Conservation (phyloP, 2,329 filamentous ascomycete genomes). For the Sarocladiaceae sp. region DNA sequence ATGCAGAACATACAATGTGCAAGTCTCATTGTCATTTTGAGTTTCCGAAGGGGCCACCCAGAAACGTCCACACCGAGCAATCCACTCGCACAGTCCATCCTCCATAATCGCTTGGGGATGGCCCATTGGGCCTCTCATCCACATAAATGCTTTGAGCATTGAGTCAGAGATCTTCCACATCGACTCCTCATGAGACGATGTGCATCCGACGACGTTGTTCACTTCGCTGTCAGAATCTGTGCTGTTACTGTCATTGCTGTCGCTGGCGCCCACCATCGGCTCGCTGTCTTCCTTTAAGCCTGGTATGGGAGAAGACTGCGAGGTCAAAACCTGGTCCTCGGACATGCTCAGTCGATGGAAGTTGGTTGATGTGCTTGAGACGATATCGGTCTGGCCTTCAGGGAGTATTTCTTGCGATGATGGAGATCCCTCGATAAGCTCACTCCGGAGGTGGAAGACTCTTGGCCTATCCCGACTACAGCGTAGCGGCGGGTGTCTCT, state of each 20-base stretch:
- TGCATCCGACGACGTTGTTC: constrained; percentile 4
- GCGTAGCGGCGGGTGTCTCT: background rate
- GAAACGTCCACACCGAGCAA: constrained; percentile 11
- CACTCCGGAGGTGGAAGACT: too few relatives aligned
- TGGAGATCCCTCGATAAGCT: too few relatives aligned
- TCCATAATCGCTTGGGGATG: constrained; percentile 10
- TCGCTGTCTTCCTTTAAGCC: too few relatives aligned
- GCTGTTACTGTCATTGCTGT: background rate
- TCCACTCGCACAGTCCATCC: constrained; percentile 24
- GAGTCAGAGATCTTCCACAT: constrained; percentile 20
- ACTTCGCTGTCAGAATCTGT: background rate
- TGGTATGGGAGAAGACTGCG: background rate
- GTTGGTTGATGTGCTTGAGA: background rate
- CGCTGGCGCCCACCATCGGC: too few relatives aligned
- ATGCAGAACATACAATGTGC: background rate
- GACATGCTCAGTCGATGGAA: background rate
- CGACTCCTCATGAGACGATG: constrained; percentile 10
- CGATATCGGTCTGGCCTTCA: too few relatives aligned
- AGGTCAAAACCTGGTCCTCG: background rate
- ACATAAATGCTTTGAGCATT: constrained; percentile 26
- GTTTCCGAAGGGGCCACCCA: background rate
- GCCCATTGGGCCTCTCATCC: constrained; percentile 26
- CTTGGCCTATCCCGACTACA: background rate
- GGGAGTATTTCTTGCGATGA: background rate
- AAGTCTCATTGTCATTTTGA: background rate